Conservation (phyloP, 2,329 filamentous ascomycete genomes). For the Aulographum hederae region DNA sequence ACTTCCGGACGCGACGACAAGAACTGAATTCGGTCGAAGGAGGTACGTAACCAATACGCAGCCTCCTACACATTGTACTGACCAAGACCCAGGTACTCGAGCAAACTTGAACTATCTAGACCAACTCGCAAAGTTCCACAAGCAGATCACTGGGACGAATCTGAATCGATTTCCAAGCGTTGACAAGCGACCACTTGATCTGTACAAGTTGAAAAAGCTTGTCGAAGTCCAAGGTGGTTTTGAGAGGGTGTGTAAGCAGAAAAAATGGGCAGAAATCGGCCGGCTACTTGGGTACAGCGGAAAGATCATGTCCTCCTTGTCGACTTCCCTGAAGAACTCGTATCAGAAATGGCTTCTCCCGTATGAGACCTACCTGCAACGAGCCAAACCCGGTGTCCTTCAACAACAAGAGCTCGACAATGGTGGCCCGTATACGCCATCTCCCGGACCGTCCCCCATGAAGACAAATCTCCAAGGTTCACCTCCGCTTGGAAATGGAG, state of each 20-base stretch:
- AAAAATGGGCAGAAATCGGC: constrained; percentile 98
- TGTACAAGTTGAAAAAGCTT: constrained; percentile 92
- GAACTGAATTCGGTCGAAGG: constrained; percentile 97
- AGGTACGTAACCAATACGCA: constrained; percentile 43
- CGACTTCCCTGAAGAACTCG: constrained; percentile 94
- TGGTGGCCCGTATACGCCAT: constrained; percentile 72
- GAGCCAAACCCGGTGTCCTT: constrained; percentile 90
- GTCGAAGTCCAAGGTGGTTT: constrained; percentile 91
- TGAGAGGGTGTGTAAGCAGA: constrained; percentile 87
- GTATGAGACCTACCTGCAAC: constrained; percentile 82
- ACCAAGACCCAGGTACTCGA: constrained; percentile 49
- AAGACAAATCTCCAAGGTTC: constrained; percentile 35
- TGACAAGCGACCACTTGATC: constrained; percentile 88
- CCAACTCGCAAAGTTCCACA: constrained; percentile 88
- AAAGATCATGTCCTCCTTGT: constrained; percentile 98
- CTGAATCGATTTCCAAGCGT: constrained; percentile 89
- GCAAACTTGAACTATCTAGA: constrained; percentile 94
- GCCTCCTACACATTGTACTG: constrained; percentile 2
- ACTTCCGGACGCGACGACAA: constrained; percentile 90
- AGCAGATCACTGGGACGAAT: constrained; percentile 73
- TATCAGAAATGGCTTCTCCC: constrained; percentile 94
- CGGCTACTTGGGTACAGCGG: constrained; percentile 93
- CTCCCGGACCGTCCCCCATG: constrained; percentile 56
- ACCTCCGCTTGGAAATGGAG: constrained; percentile 31
- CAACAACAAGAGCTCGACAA: constrained; percentile 88